These are phyloP conservation scores for Fusarium chuoi DNA, from an alignment of 2,329 filamentous ascomycete genomes.

Conservation along the genomic window DNA sequence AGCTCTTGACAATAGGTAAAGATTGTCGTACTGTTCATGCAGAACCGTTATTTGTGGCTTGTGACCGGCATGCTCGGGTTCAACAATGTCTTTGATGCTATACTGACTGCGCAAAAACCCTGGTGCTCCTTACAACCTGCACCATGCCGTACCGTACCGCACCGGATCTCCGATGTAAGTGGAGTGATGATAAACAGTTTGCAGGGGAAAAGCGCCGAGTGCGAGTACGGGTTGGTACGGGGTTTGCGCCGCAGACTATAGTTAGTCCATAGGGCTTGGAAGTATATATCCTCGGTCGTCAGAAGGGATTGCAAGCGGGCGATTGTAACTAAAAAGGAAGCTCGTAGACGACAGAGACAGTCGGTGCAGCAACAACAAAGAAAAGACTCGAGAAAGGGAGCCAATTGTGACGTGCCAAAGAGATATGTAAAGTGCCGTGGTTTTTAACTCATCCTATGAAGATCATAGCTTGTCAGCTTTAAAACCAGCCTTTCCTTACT, in stretches of 20 bases:
- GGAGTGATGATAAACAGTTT: conserved; percentile 29
- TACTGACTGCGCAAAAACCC: background rate
- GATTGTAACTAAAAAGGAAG: conserved; percentile 1
- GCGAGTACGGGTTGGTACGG: conserved; percentile 15
- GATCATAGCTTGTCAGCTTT: conserved; percentile 27
- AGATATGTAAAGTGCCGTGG: background rate
- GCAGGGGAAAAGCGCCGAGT: conserved; percentile 25
- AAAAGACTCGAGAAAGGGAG: background rate
- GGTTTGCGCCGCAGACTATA: conserved; percentile 10
- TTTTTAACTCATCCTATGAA: conserved; percentile 4
- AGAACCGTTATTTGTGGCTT: conserved; percentile 14
- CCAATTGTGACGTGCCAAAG: background rate
- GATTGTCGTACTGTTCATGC: background rate
- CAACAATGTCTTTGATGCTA: conserved; percentile 12
- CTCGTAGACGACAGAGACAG: background rate
- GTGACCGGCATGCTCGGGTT: conserved; percentile 7
- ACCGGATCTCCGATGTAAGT: conserved; percentile 38
- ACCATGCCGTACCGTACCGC: conserved; percentile 2
- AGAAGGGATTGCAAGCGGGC: background rate
- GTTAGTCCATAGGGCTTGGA: background rate
- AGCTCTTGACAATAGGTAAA: background rate
- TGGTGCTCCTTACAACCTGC: background rate
- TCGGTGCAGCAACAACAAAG: background rate
- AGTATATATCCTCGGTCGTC: background rate
- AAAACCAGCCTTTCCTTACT: conserved; percentile 32